A percentile compares a stretch with the other conserved stretches of the same genome.
Conservation (phyloP, 768 basidiomycete genomes). For the Suillus cothurnatus region DNA sequence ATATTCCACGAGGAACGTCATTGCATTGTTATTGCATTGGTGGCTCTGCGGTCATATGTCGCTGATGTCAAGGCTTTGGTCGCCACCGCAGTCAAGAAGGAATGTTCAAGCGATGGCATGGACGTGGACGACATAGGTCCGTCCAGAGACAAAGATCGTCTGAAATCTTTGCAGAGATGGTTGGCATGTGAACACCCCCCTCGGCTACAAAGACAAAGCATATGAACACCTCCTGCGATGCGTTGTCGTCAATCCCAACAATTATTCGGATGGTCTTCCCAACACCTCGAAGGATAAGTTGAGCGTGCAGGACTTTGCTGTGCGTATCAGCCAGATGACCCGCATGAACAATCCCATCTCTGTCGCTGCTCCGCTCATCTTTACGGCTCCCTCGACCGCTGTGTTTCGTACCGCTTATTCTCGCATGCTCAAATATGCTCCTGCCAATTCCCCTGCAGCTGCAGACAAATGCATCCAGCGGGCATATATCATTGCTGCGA, state of each 20-base stretch:
- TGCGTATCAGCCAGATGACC: not conserved
- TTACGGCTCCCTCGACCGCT: not conserved
- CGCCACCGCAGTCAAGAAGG: not conserved
- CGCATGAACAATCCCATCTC: not conserved
- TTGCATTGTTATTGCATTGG: not conserved
- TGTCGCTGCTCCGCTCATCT: not conserved
- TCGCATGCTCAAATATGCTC: not conserved
- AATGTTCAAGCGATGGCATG: not conserved
- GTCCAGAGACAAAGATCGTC: no score
- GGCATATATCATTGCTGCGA: not conserved
- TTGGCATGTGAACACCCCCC: not conserved
- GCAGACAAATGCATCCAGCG: not conserved
- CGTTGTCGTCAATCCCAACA: not conserved
- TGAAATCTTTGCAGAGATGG: not conserved
- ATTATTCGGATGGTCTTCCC: not conserved
- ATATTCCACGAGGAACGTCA: not conserved
- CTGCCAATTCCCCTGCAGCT: not conserved
- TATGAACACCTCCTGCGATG: not conserved
- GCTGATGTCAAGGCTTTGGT: not conserved
- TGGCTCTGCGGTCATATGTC: not conserved
- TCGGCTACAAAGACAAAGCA: not conserved
- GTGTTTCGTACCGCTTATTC: not conserved
- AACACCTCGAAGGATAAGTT: not conserved
- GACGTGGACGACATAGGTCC: not conserved
- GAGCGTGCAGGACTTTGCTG: not conserved